Base-by-base conservation (phyloP, 2,329 filamentous ascomycete species). In the Cytospora leucostoma region DNA sequence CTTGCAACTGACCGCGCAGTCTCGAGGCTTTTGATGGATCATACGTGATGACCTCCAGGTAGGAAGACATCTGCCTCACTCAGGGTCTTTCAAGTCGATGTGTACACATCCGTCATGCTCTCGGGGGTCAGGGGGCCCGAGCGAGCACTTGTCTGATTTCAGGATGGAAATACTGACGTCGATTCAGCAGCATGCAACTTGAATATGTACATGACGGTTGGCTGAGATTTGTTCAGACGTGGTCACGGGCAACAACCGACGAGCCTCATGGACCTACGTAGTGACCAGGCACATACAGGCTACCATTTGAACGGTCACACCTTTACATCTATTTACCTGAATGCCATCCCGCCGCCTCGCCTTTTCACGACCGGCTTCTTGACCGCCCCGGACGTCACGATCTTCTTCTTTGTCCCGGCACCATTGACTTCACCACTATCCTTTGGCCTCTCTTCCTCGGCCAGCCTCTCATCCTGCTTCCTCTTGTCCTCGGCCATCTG, bases 401-500 rank as follows among this genome's bases (percentile, higher is more conserved):
- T 81, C 73, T 86, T 88, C 76, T 85, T 87, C 52, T 63, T 63
- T 40, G 12, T 47, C n/a, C 55, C 53, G 38, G 73, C 72, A 54
- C 71, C 75, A 3, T 70, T 65, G 21, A 70, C 73, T 1, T 73
- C 74, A 10, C 69, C 68, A 5, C 64, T 55, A 71, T 80, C 81
- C 71, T 80, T 82, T 19, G 72, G 71, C 65, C 76, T 77, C 65
- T 84, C 79, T 56, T 78, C 80, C 67, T 86, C 84, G 13, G 77
- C 79, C 64, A 81, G 73, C 67, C 81, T 80, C 66, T 85, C 80
- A 69, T 90, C 84, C 66, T 90, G 87, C 21, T 81, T 79, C 63
- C 85, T 84, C 74, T 92, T 92, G 73, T 97, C 93, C 67, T 90
- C 88, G 0, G 90, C 92, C 90, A 97, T 97, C 77, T 96, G 87